Evolutionary conservation across 164 flowering plant genomes (phyloP).

Genomic region (Piper betle): DNA sequence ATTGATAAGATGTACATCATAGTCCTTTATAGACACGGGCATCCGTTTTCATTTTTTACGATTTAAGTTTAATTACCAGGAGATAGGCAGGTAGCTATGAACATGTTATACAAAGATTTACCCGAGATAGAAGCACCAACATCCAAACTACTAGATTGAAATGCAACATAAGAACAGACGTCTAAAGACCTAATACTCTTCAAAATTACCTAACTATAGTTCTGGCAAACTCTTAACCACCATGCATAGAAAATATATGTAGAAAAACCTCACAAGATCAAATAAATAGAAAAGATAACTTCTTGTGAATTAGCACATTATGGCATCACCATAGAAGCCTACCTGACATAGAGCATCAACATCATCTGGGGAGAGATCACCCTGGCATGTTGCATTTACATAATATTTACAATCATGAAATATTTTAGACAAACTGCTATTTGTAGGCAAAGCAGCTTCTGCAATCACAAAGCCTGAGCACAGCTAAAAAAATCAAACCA

Average conservation of each 20-base stretch:
- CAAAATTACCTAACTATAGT: not conserved
- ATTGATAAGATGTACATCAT: no score
- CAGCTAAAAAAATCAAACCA: constrained; percentile 32
- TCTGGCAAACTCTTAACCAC: not conserved
- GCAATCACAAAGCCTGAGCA: constrained; percentile 55
- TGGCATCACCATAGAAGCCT: not conserved
- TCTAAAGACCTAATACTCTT: not conserved
- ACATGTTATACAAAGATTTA: no score
- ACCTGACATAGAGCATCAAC: constrained; percentile 82
- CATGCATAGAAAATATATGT: not conserved
- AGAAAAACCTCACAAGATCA: not conserved
- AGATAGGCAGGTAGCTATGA: no score
- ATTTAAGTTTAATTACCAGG: no score
- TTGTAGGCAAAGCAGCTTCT: constrained; percentile 38
- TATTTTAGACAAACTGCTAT: constrained; percentile 43
- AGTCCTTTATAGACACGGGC: not conserved
- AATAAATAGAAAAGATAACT: not conserved
- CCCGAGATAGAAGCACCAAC: no score
- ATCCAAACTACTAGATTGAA: no score
- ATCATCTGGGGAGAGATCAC: constrained; percentile 38
- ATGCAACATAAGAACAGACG: no score
- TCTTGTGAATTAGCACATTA: not conserved
- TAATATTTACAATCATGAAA: constrained; percentile 78
- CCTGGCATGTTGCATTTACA: constrained; percentile 47
- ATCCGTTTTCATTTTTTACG: not conserved